Base-by-base conservation (phyloP, 2,329 filamentous ascomycete species). In the Exophiala mesophila region DNA sequence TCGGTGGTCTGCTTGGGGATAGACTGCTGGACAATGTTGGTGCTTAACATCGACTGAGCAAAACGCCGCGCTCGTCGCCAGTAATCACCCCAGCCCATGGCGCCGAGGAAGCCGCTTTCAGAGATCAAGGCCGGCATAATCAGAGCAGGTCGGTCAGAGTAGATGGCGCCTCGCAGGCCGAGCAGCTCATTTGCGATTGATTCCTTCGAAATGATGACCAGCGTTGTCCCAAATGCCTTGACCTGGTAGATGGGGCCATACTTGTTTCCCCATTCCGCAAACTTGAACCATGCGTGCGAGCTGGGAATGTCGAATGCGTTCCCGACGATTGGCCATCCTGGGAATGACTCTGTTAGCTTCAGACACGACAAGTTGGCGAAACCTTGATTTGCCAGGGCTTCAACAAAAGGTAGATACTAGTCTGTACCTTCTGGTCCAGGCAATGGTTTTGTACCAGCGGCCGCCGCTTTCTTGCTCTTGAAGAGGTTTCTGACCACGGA, bases 181-280 rank as follows among this genome's bases (percentile, higher is more conserved):
- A 71, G 57, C 3, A 71, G 55, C 20, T 69, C 66, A 39, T 67
- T 64, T 18, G 65, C 66, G 13, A 69, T 61, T n/a, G 62, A 58
- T 28, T 66, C 62, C 10, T 59, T 60, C 18, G 62, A 62, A 15
- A 69, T 57, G 24, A 68, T 49, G 41, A 66, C 55, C 35, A 65
- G 57, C 13, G 57, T 57, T 8, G 57, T 55, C 10, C 65, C 70
- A 4, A 66, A 66, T 30, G 74, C 63, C 21, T 64, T 61, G 20
- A 73, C 55, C 8, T 64, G 63, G 48, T 67, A 71, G 19, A 76
- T 63, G 4, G 64, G 58, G 4, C 70, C 60, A 39, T 61, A 59
- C 40, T 57, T 44, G 15, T 64, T 53, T 17, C 57, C 52, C 59
- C 63, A 66, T 19, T 60, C 53, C n/a, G 62, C 55, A 55, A 70